Evolutionary conservation across 192 early-diverging fungal species (phyloP).

Genomic region (Rhizoclosmatium sp.): DNA sequence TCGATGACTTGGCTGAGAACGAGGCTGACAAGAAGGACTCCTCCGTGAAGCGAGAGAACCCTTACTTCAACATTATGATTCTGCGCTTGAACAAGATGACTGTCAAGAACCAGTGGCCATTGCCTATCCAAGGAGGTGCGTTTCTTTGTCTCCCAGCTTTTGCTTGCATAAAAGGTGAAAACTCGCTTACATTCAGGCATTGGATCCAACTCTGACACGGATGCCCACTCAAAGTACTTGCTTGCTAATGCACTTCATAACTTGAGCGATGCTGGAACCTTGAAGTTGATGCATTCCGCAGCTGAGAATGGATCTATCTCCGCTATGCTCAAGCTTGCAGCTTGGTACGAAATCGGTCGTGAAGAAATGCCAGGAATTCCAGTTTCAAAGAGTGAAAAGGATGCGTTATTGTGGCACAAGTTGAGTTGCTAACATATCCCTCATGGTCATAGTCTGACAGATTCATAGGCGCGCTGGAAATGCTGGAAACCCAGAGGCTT

Average conservation of each 20-base stretch:
- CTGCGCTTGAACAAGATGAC: conserved; percentile 15
- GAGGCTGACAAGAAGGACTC: neutral
- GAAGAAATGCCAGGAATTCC: conserved; percentile 47
- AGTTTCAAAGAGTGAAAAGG: conserved; percentile 34
- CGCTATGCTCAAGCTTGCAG: conserved; percentile 55
- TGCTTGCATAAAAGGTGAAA: conserved; percentile 22
- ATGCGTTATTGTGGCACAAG: conserved; percentile 47
- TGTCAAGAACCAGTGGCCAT: conserved; percentile 13
- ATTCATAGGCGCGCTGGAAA: conserved; percentile 40
- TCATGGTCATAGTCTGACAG: neutral
- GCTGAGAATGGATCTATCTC: conserved; percentile 46
- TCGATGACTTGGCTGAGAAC: conserved; percentile 38
- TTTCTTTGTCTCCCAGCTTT: conserved; percentile 30
- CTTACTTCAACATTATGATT: conserved; percentile 24
- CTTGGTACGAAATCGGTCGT: conserved; percentile 55
- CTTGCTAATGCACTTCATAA: conserved; percentile 32
- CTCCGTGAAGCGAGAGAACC: conserved; percentile 6
- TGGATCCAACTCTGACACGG: conserved; percentile 43
- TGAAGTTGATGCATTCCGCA: conserved; percentile 40
- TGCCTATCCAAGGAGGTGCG: conserved; percentile 33
- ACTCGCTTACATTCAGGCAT: conserved; percentile 19
- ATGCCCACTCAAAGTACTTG: conserved; percentile 50
- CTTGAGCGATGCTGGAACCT: conserved; percentile 31
- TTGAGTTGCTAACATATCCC: neutral
- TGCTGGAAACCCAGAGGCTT: conserved; percentile 52